Percentiles rank a stretch among this genome's conserved stretches.
Conservation (phyloP, 2,329 filamentous ascomycete species). For the Cladorrhinum sp. region DNA sequence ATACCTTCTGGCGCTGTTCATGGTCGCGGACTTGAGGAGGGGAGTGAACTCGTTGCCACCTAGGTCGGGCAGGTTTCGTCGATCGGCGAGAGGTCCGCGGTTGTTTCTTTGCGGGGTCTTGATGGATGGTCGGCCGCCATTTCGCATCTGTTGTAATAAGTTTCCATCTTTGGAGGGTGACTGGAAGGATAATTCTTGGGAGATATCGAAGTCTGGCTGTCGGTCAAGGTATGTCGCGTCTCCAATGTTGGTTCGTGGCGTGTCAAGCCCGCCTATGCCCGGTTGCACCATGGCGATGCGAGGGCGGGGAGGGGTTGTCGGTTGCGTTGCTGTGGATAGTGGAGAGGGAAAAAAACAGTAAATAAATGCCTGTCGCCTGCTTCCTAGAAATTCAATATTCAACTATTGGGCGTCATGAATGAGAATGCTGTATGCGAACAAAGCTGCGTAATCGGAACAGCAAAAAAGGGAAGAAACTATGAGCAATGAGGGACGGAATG, state of each 20-base stretch:
- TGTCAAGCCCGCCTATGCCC: constrained; percentile 68
- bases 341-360: constrained; percentile 4
- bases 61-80: constrained; percentile 67
- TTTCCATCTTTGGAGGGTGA: constrained; percentile 76
- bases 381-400: background rate
- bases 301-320: background rate
- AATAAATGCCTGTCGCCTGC: background rate
- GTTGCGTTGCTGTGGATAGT: constrained; percentile 8
- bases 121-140: constrained; percentile 59
- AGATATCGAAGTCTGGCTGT: constrained; percentile 74
- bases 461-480: background rate
- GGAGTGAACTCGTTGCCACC: constrained; percentile 86
- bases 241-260: constrained; percentile 78
- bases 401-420: background rate
- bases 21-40: constrained; percentile 76
- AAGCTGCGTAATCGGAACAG: background rate
- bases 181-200: constrained; percentile 82
- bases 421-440: background rate
- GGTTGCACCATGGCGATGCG: constrained; percentile 57
- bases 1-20: constrained; percentile 65
- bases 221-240: constrained; percentile 78
- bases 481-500: background rate
- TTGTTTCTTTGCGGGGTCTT: constrained; percentile 65
- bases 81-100: constrained; percentile 67
- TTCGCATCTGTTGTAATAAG: constrained; percentile 70